phyloP scores from a whole-genome alignment of 345 rosid genomes.

The Gossypioides kirkii region DNA sequence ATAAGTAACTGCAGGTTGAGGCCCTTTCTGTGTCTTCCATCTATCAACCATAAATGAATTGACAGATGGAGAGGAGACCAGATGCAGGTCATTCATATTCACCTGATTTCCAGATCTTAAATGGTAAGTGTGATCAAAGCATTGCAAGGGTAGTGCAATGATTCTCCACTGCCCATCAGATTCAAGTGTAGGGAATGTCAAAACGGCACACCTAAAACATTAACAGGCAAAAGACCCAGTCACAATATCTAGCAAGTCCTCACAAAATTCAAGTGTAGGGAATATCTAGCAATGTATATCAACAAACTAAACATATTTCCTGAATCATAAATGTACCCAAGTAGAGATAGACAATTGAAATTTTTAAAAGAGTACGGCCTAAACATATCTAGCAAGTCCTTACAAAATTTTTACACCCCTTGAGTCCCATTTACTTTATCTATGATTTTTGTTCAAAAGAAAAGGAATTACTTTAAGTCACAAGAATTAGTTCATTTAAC shows the following conservation, averaged over 20 bases:
- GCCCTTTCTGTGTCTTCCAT: slow-evolving; percentile 15
- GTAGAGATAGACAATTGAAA: not conserved
- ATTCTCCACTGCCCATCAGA: slow-evolving; percentile 32
- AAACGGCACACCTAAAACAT: slow-evolving; percentile 24
- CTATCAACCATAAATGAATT: slow-evolving; percentile 25
- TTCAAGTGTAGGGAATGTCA: slow-evolving; percentile 29
- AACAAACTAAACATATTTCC: not conserved
- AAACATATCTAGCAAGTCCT: not conserved
- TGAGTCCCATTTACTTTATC: not conserved
- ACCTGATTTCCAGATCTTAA: slow-evolving; percentile 24
- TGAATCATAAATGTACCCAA: not conserved
- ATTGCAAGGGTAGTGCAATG: slow-evolving; percentile 30
- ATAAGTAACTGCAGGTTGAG: slow-evolving; percentile 18
- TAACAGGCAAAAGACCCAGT: not conserved
- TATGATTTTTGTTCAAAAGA: not conserved
- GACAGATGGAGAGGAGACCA: slow-evolving; percentile 24
- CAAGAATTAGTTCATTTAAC: not conserved
- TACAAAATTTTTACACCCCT: not conserved
- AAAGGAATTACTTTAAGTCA: not conserved
- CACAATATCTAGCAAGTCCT: not conserved
- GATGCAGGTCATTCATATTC: slow-evolving; percentile 30
- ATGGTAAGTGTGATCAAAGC: slow-evolving; percentile 25
- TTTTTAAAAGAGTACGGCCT: not conserved
- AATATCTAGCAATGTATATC: not conserved
- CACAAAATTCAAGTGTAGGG: too few relatives aligned